Conservation (phyloP, 1,139 yeast species). For the Candida labiduridarum region DNA sequence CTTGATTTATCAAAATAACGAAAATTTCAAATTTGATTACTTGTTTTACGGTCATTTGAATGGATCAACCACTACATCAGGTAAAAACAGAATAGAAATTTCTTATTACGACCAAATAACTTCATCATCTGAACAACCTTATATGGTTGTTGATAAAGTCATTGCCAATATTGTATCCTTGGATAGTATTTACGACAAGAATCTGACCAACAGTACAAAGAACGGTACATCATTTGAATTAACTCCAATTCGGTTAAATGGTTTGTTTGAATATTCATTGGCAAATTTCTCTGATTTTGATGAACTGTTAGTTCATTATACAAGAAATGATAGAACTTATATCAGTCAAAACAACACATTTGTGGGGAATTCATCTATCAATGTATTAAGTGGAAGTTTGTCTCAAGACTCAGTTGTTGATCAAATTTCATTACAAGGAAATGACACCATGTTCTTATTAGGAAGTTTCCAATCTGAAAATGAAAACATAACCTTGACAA, state of each 20-base stretch:
- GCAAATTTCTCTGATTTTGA: slow-evolving; percentile 62
- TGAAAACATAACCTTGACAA: slow-evolving; percentile 30
- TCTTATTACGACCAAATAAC: slow-evolving; percentile 36
- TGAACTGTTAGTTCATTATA: slow-evolving; percentile 27
- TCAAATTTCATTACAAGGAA: slow-evolving; percentile 27
- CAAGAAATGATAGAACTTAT: slow-evolving; percentile 29
- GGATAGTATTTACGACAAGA: slow-evolving; percentile 40
- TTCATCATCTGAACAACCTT: slow-evolving; percentile 27
- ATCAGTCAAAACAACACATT: slow-evolving; percentile 37
- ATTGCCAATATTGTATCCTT: slow-evolving; percentile 56
- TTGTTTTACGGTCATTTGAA: slow-evolving; percentile 72
- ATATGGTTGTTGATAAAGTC: slow-evolving; percentile 76
- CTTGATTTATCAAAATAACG: slow-evolving; percentile 75
- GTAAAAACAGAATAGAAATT: slow-evolving; percentile 55
- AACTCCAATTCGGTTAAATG: slow-evolving; percentile 52
- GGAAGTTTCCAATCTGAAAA: slow-evolving; percentile 54
- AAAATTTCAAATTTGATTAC: slow-evolving; percentile 76
- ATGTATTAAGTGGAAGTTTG: slow-evolving; percentile 57
- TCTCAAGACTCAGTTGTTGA: slow-evolving; percentile 45
- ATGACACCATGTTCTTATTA: slow-evolving; percentile 31
- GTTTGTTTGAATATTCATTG: slow-evolving; percentile 79
- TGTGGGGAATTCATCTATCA: slow-evolving; percentile 71
- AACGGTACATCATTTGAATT: slow-evolving; percentile 23
- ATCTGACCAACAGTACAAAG: slow-evolving; percentile 33
- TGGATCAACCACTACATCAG: slow-evolving; percentile 40